phyloP scores from a whole-genome alignment of 202 grass and related monocot species.

The Zizania palustris region DNA sequence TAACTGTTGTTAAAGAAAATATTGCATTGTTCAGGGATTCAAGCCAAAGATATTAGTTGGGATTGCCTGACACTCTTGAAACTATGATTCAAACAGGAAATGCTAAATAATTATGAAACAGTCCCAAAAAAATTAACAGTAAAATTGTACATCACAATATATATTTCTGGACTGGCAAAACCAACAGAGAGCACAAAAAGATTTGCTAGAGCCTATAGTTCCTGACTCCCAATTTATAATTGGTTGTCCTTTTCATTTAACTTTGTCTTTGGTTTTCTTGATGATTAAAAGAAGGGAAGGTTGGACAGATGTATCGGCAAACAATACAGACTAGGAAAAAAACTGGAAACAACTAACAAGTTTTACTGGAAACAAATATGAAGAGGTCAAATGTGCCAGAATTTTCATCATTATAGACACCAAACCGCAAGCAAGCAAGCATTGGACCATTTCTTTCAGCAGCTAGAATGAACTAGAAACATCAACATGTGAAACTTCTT shows the following conservation, averaged over 20 bases:
- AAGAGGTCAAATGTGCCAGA: conserved; percentile 17
- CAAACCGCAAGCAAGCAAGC: conserved; percentile 18
- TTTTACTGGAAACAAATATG: conserved; percentile 22
- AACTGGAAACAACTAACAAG: background rate
- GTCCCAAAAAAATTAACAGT: background rate
- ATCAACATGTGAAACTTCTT: conserved; percentile 25
- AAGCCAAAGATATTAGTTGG: background rate
- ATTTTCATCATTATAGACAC: conserved; percentile 12
- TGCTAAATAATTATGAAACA: background rate
- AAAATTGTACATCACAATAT: background rate
- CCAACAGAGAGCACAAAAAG: background rate
- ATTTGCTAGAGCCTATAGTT: background rate
- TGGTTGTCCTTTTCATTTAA: background rate
- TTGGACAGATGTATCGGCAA: conserved; percentile 20
- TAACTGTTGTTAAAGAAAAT: background rate
- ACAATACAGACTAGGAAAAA: conserved; percentile 24
- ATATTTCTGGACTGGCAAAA: conserved; percentile 1
- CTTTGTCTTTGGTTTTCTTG: background rate
- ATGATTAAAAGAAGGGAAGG: background rate
- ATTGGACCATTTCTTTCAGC: conserved; percentile 7
- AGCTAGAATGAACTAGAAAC: conserved; percentile 34
- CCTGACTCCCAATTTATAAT: background rate
- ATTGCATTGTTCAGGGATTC: conserved; percentile 2
- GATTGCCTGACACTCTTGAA: conserved; percentile 1
- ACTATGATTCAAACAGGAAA: background rate